Conservation (phyloP, 805 yeast genomes). For the Metschnikowia borealis region DNA sequence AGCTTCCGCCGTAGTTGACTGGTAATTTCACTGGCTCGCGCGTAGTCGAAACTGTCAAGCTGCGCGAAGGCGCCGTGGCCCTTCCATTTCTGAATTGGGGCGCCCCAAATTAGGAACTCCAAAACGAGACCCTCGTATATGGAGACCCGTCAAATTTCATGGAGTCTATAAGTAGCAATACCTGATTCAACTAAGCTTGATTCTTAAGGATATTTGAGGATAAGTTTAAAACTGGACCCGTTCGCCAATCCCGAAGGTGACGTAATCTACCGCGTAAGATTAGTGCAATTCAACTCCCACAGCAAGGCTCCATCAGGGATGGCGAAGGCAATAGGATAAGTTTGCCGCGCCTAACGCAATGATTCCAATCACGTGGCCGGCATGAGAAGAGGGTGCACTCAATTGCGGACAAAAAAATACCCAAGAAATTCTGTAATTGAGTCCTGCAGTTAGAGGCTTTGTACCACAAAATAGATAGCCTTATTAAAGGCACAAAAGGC, state of each 20-base stretch:
- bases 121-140: too few species aligned
- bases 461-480: neutral
- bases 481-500: neutral
- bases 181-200: too few species aligned
- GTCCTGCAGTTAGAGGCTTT: neutral
- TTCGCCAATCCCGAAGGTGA: neutral
- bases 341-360: constrained; percentile 2
- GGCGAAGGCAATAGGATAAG: neutral
- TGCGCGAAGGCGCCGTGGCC: neutral
- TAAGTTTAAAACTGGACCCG: neutral
- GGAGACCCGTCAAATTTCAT: too few species aligned
- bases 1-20: neutral
- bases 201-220: neutral
- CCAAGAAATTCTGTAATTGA: neutral
- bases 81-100: neutral
- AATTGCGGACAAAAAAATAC: neutral
- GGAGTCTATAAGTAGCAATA: too few species aligned
- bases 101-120: neutral
- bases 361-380: neutral
- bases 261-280: neutral
- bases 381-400: neutral
- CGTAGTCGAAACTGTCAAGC: neutral
- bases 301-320: constrained; percentile 1
- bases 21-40: neutral
- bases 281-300: neutral